Evolutionary conservation across 2,329 filamentous ascomycete species (phyloP), one percentile per base, ranked within the genome.

Genomic region (Apiospora kogelbergensis): DNA sequence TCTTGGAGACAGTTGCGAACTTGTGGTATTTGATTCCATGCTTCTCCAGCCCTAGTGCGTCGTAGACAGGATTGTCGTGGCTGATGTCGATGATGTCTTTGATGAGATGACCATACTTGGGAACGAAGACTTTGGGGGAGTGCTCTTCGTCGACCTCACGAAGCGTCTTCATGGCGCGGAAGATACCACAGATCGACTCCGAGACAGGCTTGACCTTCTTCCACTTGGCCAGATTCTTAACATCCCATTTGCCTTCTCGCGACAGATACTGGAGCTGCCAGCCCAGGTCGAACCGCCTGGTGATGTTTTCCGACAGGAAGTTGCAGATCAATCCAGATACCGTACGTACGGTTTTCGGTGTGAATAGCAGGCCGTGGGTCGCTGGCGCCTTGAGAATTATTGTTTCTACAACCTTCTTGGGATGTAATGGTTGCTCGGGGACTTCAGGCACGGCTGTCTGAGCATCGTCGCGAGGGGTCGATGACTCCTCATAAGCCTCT

Each of bases 211-310:
- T 81, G 0, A 97, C 92, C 22, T 89, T 89, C 78, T 93, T 88
- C 95, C 95, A 98, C 78, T 98, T 98, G 70, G 88, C 90, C 13
- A 98, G 85, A 76, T 98, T 98, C 82, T 98, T 98, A 73, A 98
- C 94, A 76, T 98, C 95, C 95, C 95, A 98, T 81, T 98, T 98
- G 3, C 95, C 95, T 73, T 94, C 93, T 1, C 92, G 93, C 2
- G 92, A 93, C 30, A 98, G 88, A 75, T 96, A 91, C 74, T 95
- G 92, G 20, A 98, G 84, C 80, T 98, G 95, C 95, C 95, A 98
- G 57, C 91, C 93, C 37, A 95, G 88, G 1, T 90, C 93, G 17
- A 98, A 86, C 10, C 94, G 90, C 11, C 89, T 86, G 11, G 95
- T 95, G 67, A 98, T 85, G 74, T 94, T 87, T 3, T 86, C 84